These are phyloP conservation scores for Trichoderma polysporum DNA, from an alignment of 2,329 filamentous ascomycete species.

Conservation along the genomic window DNA sequence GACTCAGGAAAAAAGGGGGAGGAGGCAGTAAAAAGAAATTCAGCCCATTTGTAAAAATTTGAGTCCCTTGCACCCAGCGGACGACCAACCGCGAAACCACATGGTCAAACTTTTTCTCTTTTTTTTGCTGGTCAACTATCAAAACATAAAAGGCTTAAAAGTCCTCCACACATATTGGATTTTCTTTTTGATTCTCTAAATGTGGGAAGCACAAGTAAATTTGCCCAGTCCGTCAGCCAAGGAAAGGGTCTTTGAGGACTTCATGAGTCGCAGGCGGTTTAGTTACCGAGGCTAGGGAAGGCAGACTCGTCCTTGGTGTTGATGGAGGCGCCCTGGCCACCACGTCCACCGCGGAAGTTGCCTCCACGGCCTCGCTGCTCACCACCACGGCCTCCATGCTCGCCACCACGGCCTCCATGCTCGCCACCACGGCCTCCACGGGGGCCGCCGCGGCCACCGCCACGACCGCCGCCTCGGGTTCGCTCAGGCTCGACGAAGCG, in stretches of 20 bases:
- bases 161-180: constrained; percentile 18
- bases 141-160: constrained; percentile 31
- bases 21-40: neutral
- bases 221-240: constrained; percentile 20
- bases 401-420: constrained; percentile 55
- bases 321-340: constrained; percentile 43
- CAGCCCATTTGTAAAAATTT: constrained; percentile 27
- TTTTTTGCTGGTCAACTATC: constrained; percentile 30
- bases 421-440: constrained; percentile 51
- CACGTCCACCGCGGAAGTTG: constrained; percentile 45
- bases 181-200: constrained; percentile 6
- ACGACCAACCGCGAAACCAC: constrained; percentile 28
- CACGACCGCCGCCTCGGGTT: constrained; percentile 52
- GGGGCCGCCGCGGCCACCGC: constrained; percentile 53
- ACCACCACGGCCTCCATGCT: constrained; percentile 49
- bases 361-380: constrained; percentile 46
- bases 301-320: constrained; percentile 58
- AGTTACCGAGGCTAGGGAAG: constrained; percentile 61
- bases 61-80: constrained; percentile 23
- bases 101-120: constrained; percentile 29
- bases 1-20: neutral
- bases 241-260: constrained; percentile 20
- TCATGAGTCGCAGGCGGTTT: constrained; percentile 30
- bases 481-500: constrained; percentile 72
- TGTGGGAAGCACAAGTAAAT: constrained; percentile 7